Evolutionary conservation across 768 basidiomycete species (phyloP).

Genomic region (Cyathus striatus): DNA sequence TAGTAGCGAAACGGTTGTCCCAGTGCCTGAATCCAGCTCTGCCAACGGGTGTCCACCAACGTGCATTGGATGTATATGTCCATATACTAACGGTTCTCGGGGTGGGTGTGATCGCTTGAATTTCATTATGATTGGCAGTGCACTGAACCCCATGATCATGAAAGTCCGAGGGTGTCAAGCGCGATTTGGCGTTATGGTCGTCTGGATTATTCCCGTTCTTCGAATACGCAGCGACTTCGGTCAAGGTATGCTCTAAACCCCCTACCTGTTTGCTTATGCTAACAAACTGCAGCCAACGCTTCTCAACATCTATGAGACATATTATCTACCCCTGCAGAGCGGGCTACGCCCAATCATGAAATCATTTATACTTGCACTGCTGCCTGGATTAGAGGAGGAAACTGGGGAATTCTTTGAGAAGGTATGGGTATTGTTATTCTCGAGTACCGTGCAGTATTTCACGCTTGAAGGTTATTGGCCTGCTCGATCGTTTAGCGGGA

Average conservation of each 20-base stretch:
- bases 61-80: conserved; percentile 91
- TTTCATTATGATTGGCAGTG: conserved; percentile 1
- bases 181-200: conserved; percentile 90
- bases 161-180: conserved; percentile 80
- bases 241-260: conserved; percentile 53
- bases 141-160: conserved; percentile 3
- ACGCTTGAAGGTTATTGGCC: conserved; percentile 55
- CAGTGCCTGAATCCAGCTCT: conserved; percentile 98
- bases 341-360: conserved; percentile 88
- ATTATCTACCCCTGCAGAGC: conserved; percentile 83
- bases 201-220: conserved; percentile 98
- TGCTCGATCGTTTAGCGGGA: conserved; percentile 79
- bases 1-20: conserved; percentile 90
- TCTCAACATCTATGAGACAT: conserved; percentile 86
- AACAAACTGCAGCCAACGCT: conserved; percentile 60
- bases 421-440: conserved; percentile 27
- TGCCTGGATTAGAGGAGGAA: conserved; percentile 96
- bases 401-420: conserved; percentile 97
- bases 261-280: neutral
- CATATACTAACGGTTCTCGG: conserved; percentile 91
- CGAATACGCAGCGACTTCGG: conserved; percentile 98
- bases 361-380: conserved; percentile 86
- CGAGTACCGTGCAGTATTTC: conserved; percentile 4
- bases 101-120: conserved; percentile 40
- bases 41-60: conserved; percentile 94